Evolutionary conservation across 73 alveolate genomes (phyloP).

Genomic region (Paramecium pentaurelia): DNA sequence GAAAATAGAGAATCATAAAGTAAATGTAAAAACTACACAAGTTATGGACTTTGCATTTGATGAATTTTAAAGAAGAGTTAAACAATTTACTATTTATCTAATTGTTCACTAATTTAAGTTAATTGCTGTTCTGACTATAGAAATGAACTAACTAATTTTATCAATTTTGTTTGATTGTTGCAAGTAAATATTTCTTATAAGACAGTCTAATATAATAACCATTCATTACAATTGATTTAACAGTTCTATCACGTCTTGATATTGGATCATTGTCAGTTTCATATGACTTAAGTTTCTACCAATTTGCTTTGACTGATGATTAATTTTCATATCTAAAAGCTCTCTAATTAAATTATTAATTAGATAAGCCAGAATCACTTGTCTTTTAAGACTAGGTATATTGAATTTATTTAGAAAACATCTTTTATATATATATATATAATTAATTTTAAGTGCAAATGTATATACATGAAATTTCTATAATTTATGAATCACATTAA

Average conservation of each 20-base stretch:
- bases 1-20: neutral
- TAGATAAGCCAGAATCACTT: neutral
- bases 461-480: neutral
- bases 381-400: neutral
- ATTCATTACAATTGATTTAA: neutral
- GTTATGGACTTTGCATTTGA: neutral
- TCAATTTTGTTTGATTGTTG: neutral
- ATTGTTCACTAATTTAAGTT: neutral
- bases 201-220: neutral
- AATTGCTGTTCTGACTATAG: neutral
- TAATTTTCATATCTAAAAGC: neutral
- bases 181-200: neutral
- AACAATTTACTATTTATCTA: neutral
- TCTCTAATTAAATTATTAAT: neutral
- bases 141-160: neutral
- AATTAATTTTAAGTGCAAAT: neutral
- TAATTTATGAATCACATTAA: neutral
- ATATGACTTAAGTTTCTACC: neutral
- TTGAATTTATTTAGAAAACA: neutral
- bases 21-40: neutral
- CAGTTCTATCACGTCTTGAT: neutral
- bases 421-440: neutral
- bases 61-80: neutral
- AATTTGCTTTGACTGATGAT: neutral
- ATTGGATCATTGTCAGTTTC: slow-evolving; percentile 5